Evolutionary conservation across 345 rosid species (phyloP), one percentile per base, ranked within the genome.

Genomic region (Heritiera littoralis): DNA sequence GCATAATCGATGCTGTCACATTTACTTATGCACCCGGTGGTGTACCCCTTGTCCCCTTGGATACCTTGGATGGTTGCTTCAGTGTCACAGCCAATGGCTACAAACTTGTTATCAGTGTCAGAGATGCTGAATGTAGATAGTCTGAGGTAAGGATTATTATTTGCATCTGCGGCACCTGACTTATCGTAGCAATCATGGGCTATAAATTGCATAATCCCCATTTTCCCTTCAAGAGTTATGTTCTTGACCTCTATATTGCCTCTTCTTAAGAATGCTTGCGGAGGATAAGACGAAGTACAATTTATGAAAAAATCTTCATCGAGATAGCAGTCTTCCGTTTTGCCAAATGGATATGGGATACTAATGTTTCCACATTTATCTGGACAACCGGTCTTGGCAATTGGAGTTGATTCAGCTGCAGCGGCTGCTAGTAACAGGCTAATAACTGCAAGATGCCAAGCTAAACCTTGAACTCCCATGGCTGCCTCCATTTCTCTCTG

Each of bases 1-100:
- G 0, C 28, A 23, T 23, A 23, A 23, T 23, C 28, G 28, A 23
- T 23, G 28, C 28, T 23, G 28, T 23, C 28, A 23, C 28, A 23
- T 23, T 23, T 23, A 23, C 28, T 23, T 23, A 23, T 23, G 28
- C 28, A 23, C 28, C 28, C 28, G 28, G 28, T 23, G 28, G 28
- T 23, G 28, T 23, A 23, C 28, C 28, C 28, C 28, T 23, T 23
- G 28, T 23, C 28, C 28, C 28, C 28, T 23, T 23, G 28, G 28
- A 23, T 23, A 23, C 28, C 79, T 65, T 48, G 71, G 32, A 46
- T 18, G 30, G n/a, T 3, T 46, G 72, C 79, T 38, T 45, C 18
- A 4, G 77, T 74, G 46, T 58, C 77, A 51, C 80, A 81, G 5
- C 83, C 83, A 4, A 56, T 12, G 4, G 78, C 84, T 13, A 51